phyloP scores from a whole-genome alignment of 345 rosid species.

The Psidium friedrichsthalianum region DNA sequence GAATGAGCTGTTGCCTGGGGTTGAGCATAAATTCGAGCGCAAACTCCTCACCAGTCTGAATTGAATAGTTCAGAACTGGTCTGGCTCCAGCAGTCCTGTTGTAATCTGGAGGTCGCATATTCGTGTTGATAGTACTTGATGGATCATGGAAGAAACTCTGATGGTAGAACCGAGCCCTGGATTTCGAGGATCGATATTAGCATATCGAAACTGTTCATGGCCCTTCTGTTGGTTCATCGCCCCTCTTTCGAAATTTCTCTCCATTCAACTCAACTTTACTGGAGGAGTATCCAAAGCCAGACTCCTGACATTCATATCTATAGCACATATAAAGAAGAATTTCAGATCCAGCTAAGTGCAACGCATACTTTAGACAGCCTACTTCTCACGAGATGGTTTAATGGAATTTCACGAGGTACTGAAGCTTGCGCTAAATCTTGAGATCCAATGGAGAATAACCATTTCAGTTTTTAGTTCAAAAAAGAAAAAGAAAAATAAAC shows the following conservation, averaged over 20 bases:
- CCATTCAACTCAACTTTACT: constrained; percentile 19
- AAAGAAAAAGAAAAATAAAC: neutral
- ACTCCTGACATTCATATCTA: neutral
- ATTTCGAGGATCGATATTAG: constrained; percentile 26
- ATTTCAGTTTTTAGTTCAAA: neutral
- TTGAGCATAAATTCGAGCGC: constrained; percentile 63
- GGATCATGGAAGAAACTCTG: constrained; percentile 41
- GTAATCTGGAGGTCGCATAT: constrained; percentile 36
- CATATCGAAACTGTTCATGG: constrained; percentile 25
- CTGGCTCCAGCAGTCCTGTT: constrained; percentile 29
- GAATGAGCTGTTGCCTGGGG: constrained; percentile 36
- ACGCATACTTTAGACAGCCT: neutral
- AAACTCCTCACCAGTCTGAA: constrained; percentile 80
- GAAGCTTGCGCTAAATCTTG: neutral
- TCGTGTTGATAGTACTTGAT: constrained; percentile 36
- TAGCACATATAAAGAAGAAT: neutral
- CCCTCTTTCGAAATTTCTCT: constrained; percentile 30
- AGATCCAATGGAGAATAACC: neutral
- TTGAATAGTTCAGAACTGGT: constrained; percentile 57
- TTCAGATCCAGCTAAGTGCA: neutral
- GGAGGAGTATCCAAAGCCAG: neutral
- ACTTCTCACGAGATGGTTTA: neutral
- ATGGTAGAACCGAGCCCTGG: constrained; percentile 35
- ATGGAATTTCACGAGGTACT: neutral
- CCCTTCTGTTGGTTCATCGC: constrained; percentile 29